phyloP scores from a whole-genome alignment of 768 basidiomycete genomes.

The Sporobolomyces phaffii region DNA sequence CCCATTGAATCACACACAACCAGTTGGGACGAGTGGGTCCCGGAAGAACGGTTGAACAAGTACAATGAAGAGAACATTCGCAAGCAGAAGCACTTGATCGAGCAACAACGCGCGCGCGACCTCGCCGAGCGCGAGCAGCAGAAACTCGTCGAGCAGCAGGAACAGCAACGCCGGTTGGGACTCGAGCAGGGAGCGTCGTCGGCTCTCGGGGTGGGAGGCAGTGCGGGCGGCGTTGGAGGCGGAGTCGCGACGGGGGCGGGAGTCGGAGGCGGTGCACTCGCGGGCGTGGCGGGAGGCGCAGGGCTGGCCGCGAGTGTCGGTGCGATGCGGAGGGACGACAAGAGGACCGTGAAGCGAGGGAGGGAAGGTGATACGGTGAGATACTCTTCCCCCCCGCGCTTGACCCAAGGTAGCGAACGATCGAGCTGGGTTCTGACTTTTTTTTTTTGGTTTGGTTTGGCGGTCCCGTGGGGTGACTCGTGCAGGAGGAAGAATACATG shows the following conservation, averaged over 20 bases:
- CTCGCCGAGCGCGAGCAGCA: constrained; percentile 36
- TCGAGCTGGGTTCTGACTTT: too few relatives aligned
- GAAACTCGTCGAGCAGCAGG: constrained; percentile 50
- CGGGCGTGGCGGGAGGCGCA: background rate
- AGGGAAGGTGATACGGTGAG: constrained; percentile 43
- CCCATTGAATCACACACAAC: background rate
- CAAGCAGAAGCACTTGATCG: constrained; percentile 63
- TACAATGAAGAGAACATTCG: constrained; percentile 71
- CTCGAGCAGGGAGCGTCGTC: too few relatives aligned
- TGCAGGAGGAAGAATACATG: constrained; percentile 63
- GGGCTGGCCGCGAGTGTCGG: background rate
- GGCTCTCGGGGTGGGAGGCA: too few relatives aligned
- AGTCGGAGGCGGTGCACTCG: background rate
- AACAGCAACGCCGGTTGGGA: constrained; percentile 63
- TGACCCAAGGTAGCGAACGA: too few relatives aligned
- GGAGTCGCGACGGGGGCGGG: background rate
- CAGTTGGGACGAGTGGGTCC: constrained; percentile 99
- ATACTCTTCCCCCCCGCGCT: background rate
- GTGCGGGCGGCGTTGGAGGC: too few relatives aligned
- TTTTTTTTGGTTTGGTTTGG: too few relatives aligned
- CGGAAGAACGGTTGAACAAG: constrained; percentile 70
- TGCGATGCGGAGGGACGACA: constrained; percentile 4
- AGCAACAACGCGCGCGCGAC: constrained; percentile 48
- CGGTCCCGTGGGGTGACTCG: too few relatives aligned
- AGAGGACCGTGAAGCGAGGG: constrained; percentile 40